Conservation (phyloP, 495 filamentous ascomycete species). For the Penicillium longicatenatum region DNA sequence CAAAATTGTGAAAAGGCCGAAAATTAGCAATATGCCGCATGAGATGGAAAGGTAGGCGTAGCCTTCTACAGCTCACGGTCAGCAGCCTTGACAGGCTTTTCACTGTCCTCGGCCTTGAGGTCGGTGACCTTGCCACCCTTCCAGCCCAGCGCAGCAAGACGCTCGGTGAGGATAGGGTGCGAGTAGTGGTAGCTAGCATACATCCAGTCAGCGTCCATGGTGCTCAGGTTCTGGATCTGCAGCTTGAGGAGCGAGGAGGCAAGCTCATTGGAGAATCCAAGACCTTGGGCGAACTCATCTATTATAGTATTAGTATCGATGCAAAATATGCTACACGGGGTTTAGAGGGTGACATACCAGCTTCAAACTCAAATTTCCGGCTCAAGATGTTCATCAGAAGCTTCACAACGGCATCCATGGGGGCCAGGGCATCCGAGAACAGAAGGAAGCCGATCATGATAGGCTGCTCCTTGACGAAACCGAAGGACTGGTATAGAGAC, state of each 20-base stretch:
- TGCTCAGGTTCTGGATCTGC: constrained; percentile 95
- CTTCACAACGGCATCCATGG: constrained; percentile 90
- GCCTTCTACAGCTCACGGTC: constrained; percentile 57
- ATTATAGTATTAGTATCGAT: constrained; percentile 6
- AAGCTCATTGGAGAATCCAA: constrained; percentile 85
- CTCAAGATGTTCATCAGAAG: constrained; percentile 95
- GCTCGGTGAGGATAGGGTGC: constrained; percentile 92
- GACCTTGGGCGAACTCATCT: constrained; percentile 80
- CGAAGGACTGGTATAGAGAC: constrained; percentile 87
- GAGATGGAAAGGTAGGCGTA: neutral
- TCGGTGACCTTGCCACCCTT: constrained; percentile 59
- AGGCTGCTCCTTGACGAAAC: constrained; percentile 80
- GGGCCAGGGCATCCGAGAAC: constrained; percentile 90
- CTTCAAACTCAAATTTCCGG: constrained; percentile 92
- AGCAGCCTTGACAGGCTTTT: constrained; percentile 56
- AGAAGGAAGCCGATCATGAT: constrained; percentile 96
- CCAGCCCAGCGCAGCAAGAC: constrained; percentile 88
- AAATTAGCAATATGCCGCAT: neutral
- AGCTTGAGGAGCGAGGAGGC: constrained; percentile 91
- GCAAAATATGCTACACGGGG: neutral
- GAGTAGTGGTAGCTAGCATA: constrained; percentile 98
- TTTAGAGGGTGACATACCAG: constrained; percentile 56
- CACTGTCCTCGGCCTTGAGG: constrained; percentile 50
- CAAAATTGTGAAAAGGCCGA: neutral
- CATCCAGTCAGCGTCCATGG: constrained; percentile 98